Conservation (phyloP, 257 asterid genomes). For the Capsicum chinense region DNA sequence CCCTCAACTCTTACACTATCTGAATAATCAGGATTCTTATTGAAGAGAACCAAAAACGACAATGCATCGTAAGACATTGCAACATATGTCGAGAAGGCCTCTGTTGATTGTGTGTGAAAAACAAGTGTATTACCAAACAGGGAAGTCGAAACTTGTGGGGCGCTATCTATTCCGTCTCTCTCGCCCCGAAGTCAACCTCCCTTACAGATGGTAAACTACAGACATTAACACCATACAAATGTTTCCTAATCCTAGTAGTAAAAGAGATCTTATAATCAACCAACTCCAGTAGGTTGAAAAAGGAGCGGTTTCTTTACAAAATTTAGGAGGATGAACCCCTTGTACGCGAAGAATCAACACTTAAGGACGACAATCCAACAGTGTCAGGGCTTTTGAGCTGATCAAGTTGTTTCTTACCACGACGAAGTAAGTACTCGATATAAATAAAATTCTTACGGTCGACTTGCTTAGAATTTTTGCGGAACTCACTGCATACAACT, state of each 20-base stretch:
- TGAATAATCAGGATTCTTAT: neutral
- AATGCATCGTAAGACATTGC: neutral
- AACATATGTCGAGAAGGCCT: too few species aligned
- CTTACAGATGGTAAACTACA: too few species aligned
- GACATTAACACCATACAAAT: neutral
- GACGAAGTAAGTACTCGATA: slow-evolving; percentile 79
- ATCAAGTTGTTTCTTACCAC: slow-evolving; percentile 81
- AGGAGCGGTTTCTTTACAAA: neutral
- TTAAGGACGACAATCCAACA: slow-evolving; percentile 65
- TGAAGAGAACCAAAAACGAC: neutral
- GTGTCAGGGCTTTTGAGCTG: slow-evolving; percentile 76
- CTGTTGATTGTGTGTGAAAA: too few species aligned
- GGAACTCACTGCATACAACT: slow-evolving; percentile 76
- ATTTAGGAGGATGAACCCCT: slow-evolving; percentile 34
- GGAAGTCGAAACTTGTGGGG: too few species aligned
- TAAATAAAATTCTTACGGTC: slow-evolving; percentile 81
- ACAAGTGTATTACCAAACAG: too few species aligned
- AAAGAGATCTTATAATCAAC: slow-evolving; percentile 14
- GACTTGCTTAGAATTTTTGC: slow-evolving; percentile 58
- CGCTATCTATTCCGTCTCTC: neutral
- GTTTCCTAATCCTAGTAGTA: neutral
- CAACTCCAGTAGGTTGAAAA: neutral
- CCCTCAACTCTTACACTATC: neutral
- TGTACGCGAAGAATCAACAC: slow-evolving; percentile 44
- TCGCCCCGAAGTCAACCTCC: neutral